These are phyloP conservation scores for Buddleja alternifolia DNA, from an alignment of 257 asterid genomes.

Conservation along the genomic window DNA sequence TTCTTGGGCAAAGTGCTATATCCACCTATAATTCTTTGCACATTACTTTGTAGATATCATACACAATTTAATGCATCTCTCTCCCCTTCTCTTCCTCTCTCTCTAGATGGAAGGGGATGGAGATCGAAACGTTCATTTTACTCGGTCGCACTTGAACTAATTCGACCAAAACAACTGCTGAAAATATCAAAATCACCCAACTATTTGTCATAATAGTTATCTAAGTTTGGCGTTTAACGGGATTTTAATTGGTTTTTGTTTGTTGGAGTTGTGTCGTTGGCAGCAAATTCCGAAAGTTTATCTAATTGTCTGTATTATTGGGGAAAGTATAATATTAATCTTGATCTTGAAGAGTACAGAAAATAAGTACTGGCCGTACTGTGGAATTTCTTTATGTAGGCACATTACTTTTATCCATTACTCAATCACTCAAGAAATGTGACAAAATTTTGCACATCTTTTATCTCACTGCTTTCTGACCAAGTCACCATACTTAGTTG, in stretches of 20 bases:
- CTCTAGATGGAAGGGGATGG: constrained; percentile 20
- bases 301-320: constrained; percentile 14
- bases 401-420: constrained; percentile 39
- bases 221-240: background rate
- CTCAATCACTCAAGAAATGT: constrained; percentile 34
- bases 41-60: constrained; percentile 42
- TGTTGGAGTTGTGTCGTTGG: background rate
- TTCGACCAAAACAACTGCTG: constrained; percentile 11
- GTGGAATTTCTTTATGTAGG: constrained; percentile 37
- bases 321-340: constrained; percentile 14
- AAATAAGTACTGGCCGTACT: constrained; percentile 58
- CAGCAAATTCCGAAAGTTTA: background rate
- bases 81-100: constrained; percentile 12
- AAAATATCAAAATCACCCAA: constrained; percentile 27
- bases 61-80: constrained; percentile 27
- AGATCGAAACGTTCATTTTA: constrained; percentile 20
- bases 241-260: background rate
- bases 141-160: background rate
- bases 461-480: constrained; percentile 32
- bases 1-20: constrained; percentile 73
- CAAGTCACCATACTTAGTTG: constrained; percentile 36
- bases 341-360: constrained; percentile 29
- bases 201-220: background rate
- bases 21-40: constrained; percentile 50
- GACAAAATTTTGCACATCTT: constrained; percentile 34